Percentiles rank a stretch among this genome's conserved stretches.
These are phyloP conservation scores for Dendrocalamus sinicus DNA, from an alignment of 176 grass and related monocot species.

Conservation along the genomic window DNA sequence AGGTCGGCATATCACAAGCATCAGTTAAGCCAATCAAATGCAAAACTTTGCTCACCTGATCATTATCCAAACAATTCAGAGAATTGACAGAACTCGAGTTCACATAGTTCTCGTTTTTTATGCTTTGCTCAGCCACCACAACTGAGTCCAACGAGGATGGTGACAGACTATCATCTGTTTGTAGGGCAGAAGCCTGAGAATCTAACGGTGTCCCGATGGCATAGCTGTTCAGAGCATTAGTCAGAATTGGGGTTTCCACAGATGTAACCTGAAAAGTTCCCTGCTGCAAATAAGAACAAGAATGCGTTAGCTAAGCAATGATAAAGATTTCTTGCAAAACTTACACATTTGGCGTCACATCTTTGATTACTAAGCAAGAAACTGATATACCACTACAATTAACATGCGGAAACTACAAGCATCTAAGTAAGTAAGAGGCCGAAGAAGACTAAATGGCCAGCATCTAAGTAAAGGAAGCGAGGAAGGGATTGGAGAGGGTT, in stretches of 20 bases:
- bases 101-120: slow-evolving; percentile 68
- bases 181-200: slow-evolving; percentile 72
- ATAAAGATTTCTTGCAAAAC: not conserved
- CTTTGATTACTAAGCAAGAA: not conserved
- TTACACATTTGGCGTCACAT: not conserved
- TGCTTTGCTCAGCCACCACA: slow-evolving; percentile 67
- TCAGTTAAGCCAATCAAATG: slow-evolving; percentile 18
- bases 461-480: not conserved
- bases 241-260: slow-evolving; percentile 57
- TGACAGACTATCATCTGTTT: slow-evolving; percentile 84
- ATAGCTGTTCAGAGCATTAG: slow-evolving; percentile 62
- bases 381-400: not conserved
- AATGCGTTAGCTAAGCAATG: not conserved
- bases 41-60: slow-evolving; percentile 60
- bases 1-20: not conserved
- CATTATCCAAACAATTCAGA: slow-evolving; percentile 58
- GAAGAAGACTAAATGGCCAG: not conserved
- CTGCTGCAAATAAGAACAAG: slow-evolving; percentile 49
- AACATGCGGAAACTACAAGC: not conserved
- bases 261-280: slow-evolving; percentile 55
- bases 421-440: not conserved
- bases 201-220: slow-evolving; percentile 63
- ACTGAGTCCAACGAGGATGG: slow-evolving; percentile 82
- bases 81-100: slow-evolving; percentile 67
- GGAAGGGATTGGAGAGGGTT: not conserved